A percentile compares a stretch with the other conserved stretches of the same genome.
Evolutionary conservation across 2,329 filamentous ascomycete species (phyloP).

Genomic region (Endothia cerciana): DNA sequence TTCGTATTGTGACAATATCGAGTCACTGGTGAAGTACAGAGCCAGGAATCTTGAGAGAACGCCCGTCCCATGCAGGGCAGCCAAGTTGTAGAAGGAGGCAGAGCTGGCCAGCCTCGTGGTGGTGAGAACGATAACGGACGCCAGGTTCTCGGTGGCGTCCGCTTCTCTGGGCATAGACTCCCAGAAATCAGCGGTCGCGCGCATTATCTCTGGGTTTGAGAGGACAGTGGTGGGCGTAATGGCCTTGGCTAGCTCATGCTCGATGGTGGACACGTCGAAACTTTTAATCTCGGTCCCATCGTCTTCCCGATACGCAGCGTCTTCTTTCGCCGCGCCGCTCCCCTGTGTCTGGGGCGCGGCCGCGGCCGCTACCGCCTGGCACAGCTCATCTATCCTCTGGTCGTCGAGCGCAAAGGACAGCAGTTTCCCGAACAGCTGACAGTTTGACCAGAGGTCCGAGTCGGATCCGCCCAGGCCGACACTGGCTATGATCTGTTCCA

Average conservation of each 20-base stretch:
- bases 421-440: conserved; percentile 80
- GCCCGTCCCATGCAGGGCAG: conserved; percentile 72
- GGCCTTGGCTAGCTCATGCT: conserved; percentile 49
- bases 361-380: conserved; percentile 51
- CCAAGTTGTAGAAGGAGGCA: conserved; percentile 70
- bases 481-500: conserved; percentile 74
- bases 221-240: conserved; percentile 57
- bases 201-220: conserved; percentile 65
- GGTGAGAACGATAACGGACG: conserved; percentile 68
- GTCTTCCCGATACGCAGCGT: conserved; percentile 12
- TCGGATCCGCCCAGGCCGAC: conserved; percentile 68
- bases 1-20: conserved; percentile 58
- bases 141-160: conserved; percentile 50
- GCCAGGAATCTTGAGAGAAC: conserved; percentile 69
- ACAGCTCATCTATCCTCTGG: conserved; percentile 72
- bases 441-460: conserved; percentile 68
- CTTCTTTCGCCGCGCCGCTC: conserved; percentile 9
- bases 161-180: conserved; percentile 59
- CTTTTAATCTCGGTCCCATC: conserved; percentile 9
- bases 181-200: conserved; percentile 67
- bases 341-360: conserved; percentile 13
- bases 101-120: conserved; percentile 62
- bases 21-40: conserved; percentile 59
- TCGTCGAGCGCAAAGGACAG: conserved; percentile 82
- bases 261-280: conserved; percentile 37